These are phyloP conservation scores for Brassica balearica DNA, from an alignment of 441 rosid species.

Conservation along the genomic window DNA sequence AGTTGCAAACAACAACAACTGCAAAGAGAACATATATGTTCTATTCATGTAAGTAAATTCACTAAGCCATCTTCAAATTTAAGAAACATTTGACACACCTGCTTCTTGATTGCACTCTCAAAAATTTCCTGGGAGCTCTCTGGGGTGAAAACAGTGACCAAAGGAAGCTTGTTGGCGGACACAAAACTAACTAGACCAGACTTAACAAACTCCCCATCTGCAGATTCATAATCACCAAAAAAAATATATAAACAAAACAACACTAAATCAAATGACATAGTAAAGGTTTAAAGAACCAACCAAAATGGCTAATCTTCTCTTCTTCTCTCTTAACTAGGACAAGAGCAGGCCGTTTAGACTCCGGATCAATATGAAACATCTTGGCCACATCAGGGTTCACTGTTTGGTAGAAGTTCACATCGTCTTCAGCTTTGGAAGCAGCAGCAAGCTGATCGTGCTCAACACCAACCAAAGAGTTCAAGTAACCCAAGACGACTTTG, in stretches of 20 bases:
- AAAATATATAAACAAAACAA: too few species aligned
- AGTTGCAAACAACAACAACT: conserved; percentile 75
- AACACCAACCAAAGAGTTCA: conserved; percentile 82
- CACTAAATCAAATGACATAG: background rate
- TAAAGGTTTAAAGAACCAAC: conserved; percentile 51
- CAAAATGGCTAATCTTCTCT: conserved; percentile 77
- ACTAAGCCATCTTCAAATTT: background rate
- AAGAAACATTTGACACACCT: conserved; percentile 51
- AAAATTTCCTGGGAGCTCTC: conserved; percentile 79
- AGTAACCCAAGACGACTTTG: conserved; percentile 84
- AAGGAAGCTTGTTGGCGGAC: conserved; percentile 83
- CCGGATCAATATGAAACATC: conserved; percentile 83
- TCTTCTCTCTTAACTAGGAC: conserved; percentile 82
- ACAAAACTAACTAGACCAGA: conserved; percentile 71
- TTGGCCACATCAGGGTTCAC: conserved; percentile 85
- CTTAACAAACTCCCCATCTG: conserved; percentile 90
- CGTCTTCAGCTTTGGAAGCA: conserved; percentile 92
- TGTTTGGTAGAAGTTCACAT: conserved; percentile 89
- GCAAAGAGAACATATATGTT: conserved; percentile 32
- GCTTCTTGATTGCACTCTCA: conserved; percentile 88
- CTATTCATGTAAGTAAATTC: conserved; percentile 21
- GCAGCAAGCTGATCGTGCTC: conserved; percentile 87
- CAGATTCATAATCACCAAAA: conserved; percentile 21
- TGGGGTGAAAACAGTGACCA: conserved; percentile 77
- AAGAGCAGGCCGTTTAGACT: conserved; percentile 81